Percentiles rank a stretch among this genome's conserved stretches.
phyloP scores from a whole-genome alignment of 108 stramenopile genomes.

The Nitzschia putrida region DNA sequence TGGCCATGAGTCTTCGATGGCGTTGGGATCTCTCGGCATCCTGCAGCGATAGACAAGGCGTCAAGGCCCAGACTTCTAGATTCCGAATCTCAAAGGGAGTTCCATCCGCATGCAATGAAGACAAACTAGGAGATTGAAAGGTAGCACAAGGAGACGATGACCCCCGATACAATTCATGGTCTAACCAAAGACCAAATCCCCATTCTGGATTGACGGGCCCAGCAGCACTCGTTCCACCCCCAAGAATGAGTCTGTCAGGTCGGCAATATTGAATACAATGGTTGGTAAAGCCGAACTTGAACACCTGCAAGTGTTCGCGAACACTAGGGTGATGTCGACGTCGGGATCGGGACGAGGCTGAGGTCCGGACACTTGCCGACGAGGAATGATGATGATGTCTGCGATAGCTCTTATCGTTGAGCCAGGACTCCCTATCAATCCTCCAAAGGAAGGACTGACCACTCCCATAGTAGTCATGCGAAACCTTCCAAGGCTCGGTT shows the following conservation, averaged over 20 bases:
- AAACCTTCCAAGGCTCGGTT: conserved; percentile 59
- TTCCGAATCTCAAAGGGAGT: conserved; percentile 68
- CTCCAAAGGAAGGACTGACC: conserved; percentile 73
- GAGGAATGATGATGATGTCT: conserved; percentile 21
- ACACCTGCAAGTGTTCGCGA: conserved; percentile 59
- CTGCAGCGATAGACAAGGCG: conserved; percentile 49
- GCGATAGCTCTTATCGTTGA: conserved; percentile 27
- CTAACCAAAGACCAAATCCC: conserved; percentile 72
- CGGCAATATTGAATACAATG: conserved; percentile 67
- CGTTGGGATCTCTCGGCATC: conserved; percentile 24
- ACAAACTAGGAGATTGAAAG: conserved; percentile 65
- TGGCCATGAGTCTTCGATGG: conserved; percentile 11
- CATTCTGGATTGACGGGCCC: conserved; percentile 29
- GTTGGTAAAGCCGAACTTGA: conserved; percentile 63
- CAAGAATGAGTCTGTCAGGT: conserved; percentile 59
- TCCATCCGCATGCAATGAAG: conserved; percentile 44
- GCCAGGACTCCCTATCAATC: conserved; percentile 39
- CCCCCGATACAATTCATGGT: conserved; percentile 56
- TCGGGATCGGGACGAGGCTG: conserved; percentile 56
- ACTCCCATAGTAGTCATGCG: conserved; percentile 64
- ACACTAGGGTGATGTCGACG: too few relatives aligned
- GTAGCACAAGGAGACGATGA: conserved; percentile 60
- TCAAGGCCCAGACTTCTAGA: conserved; percentile 76
- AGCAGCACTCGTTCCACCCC: conserved; percentile 53
- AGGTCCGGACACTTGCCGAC: conserved; percentile 29